Conservation (phyloP, 192 early-diverging fungal species). For the Coemansia sp. region DNA sequence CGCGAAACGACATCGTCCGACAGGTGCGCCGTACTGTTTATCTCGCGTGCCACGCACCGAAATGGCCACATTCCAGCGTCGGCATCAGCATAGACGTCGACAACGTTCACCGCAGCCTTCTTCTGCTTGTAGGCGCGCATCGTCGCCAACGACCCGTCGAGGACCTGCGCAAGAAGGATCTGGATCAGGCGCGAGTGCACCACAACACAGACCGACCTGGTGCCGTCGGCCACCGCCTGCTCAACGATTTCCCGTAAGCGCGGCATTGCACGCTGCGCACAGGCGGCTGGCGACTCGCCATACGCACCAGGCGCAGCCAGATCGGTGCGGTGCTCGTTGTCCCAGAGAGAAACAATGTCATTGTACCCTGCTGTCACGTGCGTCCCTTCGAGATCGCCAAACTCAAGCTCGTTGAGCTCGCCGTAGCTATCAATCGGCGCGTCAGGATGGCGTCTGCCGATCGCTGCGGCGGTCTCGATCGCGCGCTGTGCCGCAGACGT, state of each 20-base stretch:
- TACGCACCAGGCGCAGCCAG: conserved; percentile 17
- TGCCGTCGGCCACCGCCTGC: conserved; percentile 19
- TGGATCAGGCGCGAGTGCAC: conserved; percentile 45
- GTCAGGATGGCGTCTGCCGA: conserved; percentile 23
- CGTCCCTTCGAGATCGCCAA: conserved; percentile 43
- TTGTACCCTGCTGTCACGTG: conserved; percentile 42
- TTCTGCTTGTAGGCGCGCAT: conserved; percentile 41
- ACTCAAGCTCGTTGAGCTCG: conserved; percentile 41
- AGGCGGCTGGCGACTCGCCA: conserved; percentile 35
- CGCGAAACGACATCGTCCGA: conserved; percentile 28
- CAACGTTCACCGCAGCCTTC: conserved; percentile 35
- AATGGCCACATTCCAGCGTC: conserved; percentile 10
- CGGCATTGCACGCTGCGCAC: conserved; percentile 29
- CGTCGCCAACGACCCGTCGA: conserved; percentile 32
- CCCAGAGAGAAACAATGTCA: conserved; percentile 33
- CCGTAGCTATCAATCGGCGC: conserved; percentile 16
- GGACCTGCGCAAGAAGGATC: conserved; percentile 37
- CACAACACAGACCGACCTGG: conserved; percentile 24
- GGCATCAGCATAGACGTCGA: conserved; percentile 10
- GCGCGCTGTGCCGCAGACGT: conserved; percentile 35
- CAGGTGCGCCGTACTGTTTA: conserved; percentile 39
- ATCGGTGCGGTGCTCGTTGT: conserved; percentile 15
- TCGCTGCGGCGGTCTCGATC: conserved; percentile 33
- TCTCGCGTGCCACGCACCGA: conserved; percentile 19
- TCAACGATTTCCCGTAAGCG: conserved; percentile 20